Percentiles rank a stretch among this genome's conserved stretches.
Conservation (phyloP, 306 rosid genomes). For the Hippophae tibetana region DNA sequence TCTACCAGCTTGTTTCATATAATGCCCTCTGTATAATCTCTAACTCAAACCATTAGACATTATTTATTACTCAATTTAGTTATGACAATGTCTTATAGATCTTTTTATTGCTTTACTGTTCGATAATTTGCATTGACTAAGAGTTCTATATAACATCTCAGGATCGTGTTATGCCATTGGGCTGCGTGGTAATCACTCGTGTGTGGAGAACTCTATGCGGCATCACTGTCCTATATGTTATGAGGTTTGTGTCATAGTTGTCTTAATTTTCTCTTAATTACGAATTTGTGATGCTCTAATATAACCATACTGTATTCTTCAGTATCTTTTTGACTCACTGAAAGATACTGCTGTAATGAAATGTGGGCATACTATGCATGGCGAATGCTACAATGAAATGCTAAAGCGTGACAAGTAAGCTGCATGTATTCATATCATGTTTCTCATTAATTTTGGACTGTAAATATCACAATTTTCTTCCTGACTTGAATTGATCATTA, state of each 20-base stretch:
- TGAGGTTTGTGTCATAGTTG: conserved; percentile 47
- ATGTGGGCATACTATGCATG: conserved; percentile 97
- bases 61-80: no score
- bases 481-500: conserved; percentile 19
- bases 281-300: neutral
- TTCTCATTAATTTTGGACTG: neutral
- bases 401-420: conserved; percentile 65
- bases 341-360: conserved; percentile 74
- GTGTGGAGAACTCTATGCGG: conserved; percentile 93
- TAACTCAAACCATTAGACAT: no score
- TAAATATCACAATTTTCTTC: neutral
- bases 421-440: neutral
- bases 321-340: conserved; percentile 87
- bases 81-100: no score
- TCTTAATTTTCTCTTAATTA: neutral
- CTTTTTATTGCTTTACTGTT: neutral
- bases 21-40: no score
- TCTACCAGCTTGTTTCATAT: no score
- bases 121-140: neutral
- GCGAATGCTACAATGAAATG: conserved; percentile 76
- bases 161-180: conserved; percentile 73
- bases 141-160: conserved; percentile 22
- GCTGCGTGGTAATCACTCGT: conserved; percentile 74
- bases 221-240: conserved; percentile 97
- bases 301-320: conserved; percentile 12